phyloP scores from a whole-genome alignment of 1,284 basidiomycete genomes.

The Cutaneotrichosporon dermatis region DNA sequence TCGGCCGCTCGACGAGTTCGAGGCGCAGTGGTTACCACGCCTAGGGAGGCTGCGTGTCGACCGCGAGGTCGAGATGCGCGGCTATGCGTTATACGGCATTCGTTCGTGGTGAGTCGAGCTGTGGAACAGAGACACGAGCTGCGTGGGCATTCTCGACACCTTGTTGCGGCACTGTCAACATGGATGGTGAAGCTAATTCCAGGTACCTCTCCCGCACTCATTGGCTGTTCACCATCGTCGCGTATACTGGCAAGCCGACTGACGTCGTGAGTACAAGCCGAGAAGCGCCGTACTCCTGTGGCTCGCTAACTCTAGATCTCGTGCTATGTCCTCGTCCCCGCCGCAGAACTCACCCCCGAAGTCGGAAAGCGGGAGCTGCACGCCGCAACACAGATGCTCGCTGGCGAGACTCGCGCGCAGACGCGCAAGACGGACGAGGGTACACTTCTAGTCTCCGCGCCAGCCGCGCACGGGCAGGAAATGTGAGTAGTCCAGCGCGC shows the following conservation, averaged over 20 bases:
- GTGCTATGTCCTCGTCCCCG: slow-evolving; percentile 36
- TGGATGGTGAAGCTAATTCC: slow-evolving; percentile 3
- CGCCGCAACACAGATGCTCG: slow-evolving; percentile 27
- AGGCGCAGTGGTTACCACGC: slow-evolving; percentile 35
- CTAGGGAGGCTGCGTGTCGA: slow-evolving; percentile 35
- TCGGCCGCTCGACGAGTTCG: slow-evolving; percentile 35
- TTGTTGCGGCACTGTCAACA: too few species aligned
- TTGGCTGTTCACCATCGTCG: slow-evolving; percentile 41
- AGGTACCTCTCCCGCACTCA: slow-evolving; percentile 43
- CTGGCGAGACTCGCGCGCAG: slow-evolving; percentile 28
- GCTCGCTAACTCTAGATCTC: too few species aligned
- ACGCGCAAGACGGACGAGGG: slow-evolving; percentile 36
- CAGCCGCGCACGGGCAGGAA: slow-evolving; percentile 40
- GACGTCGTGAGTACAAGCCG: slow-evolving; percentile 39
- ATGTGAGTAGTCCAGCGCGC: too few species aligned
- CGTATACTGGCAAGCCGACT: slow-evolving; percentile 42
- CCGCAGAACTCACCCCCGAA: slow-evolving; percentile 22
- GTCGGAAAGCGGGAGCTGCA: slow-evolving; percentile 28
- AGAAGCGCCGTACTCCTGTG: too few species aligned
- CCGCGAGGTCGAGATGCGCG: slow-evolving; percentile 33
- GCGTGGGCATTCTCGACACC: too few species aligned
- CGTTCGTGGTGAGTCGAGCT: slow-evolving; percentile 41
- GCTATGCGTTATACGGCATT: slow-evolving; percentile 41
- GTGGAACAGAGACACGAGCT: too few species aligned
- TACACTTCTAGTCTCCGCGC: slow-evolving; percentile 37